Evolutionary conservation across 1,284 basidiomycete genomes (phyloP).

Genomic region (Pascua guehoae): DNA sequence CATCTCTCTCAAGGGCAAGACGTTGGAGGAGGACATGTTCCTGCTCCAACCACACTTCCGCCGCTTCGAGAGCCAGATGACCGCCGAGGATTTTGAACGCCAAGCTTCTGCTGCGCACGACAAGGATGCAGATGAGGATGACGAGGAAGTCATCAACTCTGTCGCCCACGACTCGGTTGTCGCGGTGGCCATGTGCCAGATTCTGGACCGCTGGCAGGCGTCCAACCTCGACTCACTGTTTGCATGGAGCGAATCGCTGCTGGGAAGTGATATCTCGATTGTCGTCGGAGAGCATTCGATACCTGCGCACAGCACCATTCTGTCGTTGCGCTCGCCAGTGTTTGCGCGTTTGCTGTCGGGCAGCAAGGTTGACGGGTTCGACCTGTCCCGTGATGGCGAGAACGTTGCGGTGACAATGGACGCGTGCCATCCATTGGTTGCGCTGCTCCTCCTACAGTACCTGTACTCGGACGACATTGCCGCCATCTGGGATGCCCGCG

Average conservation of each 20-base stretch:
- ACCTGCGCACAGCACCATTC: conserved; percentile 41
- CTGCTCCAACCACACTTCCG: conserved; percentile 59
- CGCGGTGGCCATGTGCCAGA: conserved; percentile 42
- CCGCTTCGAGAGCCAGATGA: conserved; percentile 44
- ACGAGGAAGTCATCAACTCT: conserved; percentile 45
- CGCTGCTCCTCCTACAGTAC: conserved; percentile 77
- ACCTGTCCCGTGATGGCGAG: neutral
- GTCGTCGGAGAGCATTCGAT: conserved; percentile 36
- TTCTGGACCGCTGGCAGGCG: conserved; percentile 39
- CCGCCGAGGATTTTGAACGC: conserved; percentile 39
- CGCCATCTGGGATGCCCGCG: conserved; percentile 78
- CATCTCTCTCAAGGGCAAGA: conserved; percentile 61
- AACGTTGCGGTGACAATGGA: conserved; percentile 13
- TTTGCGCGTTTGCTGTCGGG: conserved; percentile 26
- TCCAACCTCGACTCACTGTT: conserved; percentile 38
- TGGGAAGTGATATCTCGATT: conserved; percentile 42
- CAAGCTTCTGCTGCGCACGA: neutral
- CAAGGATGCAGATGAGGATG: conserved; percentile 37
- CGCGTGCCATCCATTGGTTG: conserved; percentile 54
- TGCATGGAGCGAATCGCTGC: conserved; percentile 39
- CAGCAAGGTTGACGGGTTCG: conserved; percentile 9
- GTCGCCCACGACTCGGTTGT: conserved; percentile 44
- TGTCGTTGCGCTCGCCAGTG: conserved; percentile 33
- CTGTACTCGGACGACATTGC: conserved; percentile 81
- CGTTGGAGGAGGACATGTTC: conserved; percentile 66